These are phyloP conservation scores for Candida sakaeoensis DNA, from an alignment of 805 yeast species.

Conservation along the genomic window DNA sequence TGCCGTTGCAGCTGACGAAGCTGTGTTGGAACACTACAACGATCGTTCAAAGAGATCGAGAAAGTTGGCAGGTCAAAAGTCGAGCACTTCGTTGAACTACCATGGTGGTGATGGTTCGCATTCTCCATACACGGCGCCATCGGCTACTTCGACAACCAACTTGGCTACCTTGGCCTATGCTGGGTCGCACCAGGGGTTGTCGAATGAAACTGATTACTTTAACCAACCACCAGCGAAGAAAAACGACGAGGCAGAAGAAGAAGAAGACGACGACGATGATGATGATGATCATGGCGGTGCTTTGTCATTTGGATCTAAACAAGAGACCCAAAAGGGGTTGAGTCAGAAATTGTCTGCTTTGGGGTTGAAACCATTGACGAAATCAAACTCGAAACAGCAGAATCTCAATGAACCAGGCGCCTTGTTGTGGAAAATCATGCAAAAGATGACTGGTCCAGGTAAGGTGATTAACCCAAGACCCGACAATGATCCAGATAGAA, in stretches of 20 bases:
- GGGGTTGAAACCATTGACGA: constrained; percentile 39
- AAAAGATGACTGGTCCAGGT: constrained; percentile 78
- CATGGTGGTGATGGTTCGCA: constrained; percentile 6
- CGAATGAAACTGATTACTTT: constrained; percentile 37
- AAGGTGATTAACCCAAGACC: constrained; percentile 68
- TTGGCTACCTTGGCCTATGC: constrained; percentile 48
- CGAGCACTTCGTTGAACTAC: constrained; percentile 25
- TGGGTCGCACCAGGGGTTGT: constrained; percentile 25
- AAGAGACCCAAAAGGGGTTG: constrained; percentile 50
- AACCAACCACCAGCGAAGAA: constrained; percentile 22
- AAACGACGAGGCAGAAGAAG: constrained; percentile 9
- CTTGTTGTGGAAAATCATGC: constrained; percentile 84
- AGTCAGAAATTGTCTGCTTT: constrained; percentile 39
- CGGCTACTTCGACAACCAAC: constrained; percentile 68
- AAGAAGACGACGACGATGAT: constrained; percentile 29
- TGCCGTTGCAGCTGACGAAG: constrained; percentile 83
- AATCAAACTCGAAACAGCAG: constrained; percentile 12
- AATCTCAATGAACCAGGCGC: constrained; percentile 44
- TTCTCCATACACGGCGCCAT: constrained; percentile 77
- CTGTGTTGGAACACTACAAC: constrained; percentile 36
- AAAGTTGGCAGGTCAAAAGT: constrained; percentile 25
- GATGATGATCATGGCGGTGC: constrained; percentile 43
- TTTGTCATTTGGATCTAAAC: constrained; percentile 59
- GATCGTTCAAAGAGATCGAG: constrained; percentile 33
- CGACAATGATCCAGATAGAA: constrained; percentile 57